Conservation (phyloP, 1,284 basidiomycete genomes). For the Cerrena zonata region DNA sequence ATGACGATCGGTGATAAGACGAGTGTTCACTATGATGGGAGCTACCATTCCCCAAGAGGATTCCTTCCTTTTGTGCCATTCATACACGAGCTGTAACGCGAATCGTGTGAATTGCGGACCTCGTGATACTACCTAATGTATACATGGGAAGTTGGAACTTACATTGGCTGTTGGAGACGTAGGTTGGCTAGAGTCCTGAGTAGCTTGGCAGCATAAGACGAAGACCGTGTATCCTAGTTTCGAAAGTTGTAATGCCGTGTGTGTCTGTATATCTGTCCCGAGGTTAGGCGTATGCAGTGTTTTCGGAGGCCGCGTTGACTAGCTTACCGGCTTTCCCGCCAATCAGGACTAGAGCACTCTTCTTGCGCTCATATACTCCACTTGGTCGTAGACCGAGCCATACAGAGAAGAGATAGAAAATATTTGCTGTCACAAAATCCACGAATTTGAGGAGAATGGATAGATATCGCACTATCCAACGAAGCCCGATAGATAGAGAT, state of each 20-base stretch:
- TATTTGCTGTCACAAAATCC: not conserved
- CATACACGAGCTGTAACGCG: conserved; percentile 27
- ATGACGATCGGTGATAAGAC: conserved; percentile 23
- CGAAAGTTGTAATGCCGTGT: conserved; percentile 27
- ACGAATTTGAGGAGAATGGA: not conserved
- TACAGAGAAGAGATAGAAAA: not conserved
- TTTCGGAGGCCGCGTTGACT: too few species aligned
- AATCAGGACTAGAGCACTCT: not conserved
- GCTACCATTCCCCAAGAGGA: conserved; percentile 30
- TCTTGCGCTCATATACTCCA: not conserved
- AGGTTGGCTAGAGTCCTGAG: conserved; percentile 15
- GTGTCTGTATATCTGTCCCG: too few species aligned
- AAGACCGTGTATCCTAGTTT: conserved; percentile 32
- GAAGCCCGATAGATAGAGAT: not conserved
- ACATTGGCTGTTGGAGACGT: conserved; percentile 26
- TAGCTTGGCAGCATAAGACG: conserved; percentile 20
- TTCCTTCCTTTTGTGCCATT: conserved; percentile 31
- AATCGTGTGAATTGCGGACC: too few species aligned
- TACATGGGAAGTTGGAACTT: too few species aligned
- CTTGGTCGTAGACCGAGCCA: not conserved
- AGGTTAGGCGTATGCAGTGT: too few species aligned
- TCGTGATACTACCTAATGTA: too few species aligned
- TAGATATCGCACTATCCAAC: not conserved
- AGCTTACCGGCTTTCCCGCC: not conserved
- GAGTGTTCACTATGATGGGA: conserved; percentile 27